These are phyloP conservation scores for Globisporangium takayamanum DNA, from an alignment of 352 stramenopile species.

Conservation along the genomic window DNA sequence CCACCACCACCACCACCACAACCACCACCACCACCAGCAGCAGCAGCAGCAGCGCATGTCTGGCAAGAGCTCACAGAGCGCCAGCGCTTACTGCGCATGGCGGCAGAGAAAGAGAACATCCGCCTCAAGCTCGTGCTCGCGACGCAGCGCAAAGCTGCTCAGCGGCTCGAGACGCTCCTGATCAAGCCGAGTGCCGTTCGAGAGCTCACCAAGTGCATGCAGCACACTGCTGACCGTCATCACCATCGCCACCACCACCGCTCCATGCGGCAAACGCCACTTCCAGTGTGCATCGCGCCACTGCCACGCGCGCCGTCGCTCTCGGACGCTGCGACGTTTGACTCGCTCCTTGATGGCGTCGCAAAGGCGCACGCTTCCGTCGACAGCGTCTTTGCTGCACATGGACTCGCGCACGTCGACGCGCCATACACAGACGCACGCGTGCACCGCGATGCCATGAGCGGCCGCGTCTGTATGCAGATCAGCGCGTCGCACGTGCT, in stretches of 20 bases:
- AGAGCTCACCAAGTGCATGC: conserved; percentile 3
- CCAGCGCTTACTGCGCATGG: neutral
- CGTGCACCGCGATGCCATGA: conserved; percentile 11
- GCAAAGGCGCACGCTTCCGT: conserved; percentile 20
- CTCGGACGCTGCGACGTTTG: conserved; percentile 7
- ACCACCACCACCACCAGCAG: neutral
- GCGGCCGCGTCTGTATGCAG: conserved; percentile 21
- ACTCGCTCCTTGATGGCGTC: conserved; percentile 18
- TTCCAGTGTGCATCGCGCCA: neutral
- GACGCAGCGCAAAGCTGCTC: conserved; percentile 34
- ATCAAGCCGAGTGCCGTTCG: conserved; percentile 21
- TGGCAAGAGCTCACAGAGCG: conserved; percentile 6
- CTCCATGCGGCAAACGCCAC: too few species aligned
- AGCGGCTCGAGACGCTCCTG: conserved; percentile 34
- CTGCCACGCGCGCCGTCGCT: neutral
- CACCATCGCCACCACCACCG: too few species aligned
- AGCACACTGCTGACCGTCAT: neutral
- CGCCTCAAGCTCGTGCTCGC: conserved; percentile 44
- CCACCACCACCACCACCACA: neutral
- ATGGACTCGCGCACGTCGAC: conserved; percentile 15
- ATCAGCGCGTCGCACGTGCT: conserved; percentile 26
- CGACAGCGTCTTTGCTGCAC: conserved; percentile 17
- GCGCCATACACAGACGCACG: conserved; percentile 21
- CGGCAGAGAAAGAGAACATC: conserved; percentile 38
- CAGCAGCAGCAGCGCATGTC: neutral